A percentile compares a stretch with the other conserved stretches of the same genome.
Evolutionary conservation across 148 eudicot species (phyloP).

Genomic region (Amaranthus palmeri): DNA sequence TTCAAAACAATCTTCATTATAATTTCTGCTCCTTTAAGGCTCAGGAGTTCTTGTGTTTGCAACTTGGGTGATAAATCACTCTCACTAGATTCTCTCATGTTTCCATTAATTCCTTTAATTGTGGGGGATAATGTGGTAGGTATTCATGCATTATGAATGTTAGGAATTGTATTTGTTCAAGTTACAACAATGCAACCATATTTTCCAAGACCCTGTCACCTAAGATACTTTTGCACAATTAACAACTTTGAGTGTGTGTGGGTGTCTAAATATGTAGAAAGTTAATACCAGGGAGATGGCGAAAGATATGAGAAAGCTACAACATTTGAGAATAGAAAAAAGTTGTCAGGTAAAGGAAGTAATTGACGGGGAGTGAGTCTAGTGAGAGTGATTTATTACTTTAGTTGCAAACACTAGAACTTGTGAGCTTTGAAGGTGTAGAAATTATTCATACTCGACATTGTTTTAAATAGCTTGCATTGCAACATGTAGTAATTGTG

Average conservation of each 20-base stretch:
- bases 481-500: conserved; percentile 9
- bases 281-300: conserved; percentile 11
- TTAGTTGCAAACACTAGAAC: conserved; percentile 8
- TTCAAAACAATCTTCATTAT: conserved; percentile 3
- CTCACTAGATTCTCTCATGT: neutral
- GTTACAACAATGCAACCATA: conserved; percentile 1
- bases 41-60: conserved; percentile 2
- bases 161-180: conserved; percentile 15
- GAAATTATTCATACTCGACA: conserved; percentile 1
- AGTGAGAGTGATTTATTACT: neutral
- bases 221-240: conserved; percentile 16
- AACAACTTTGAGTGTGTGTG: conserved; percentile 14
- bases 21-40: conserved; percentile 6
- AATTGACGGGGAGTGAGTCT: conserved; percentile 7
- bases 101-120: conserved; percentile 18
- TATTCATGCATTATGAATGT: conserved; percentile 10
- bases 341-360: conserved; percentile 19
- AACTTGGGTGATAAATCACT: conserved; percentile 9
- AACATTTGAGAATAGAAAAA: conserved; percentile 19
- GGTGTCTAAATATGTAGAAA: conserved; percentile 13
- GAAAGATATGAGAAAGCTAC: conserved; percentile 9
- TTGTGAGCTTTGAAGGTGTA: conserved; percentile 10
- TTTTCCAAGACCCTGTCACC: conserved; percentile 6
- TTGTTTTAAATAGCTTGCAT: conserved; percentile 13
- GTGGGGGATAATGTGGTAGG: neutral